Evolutionary conservation across 352 stramenopile species (phyloP).

Genomic region (Globisporangium heterothallicum): DNA sequence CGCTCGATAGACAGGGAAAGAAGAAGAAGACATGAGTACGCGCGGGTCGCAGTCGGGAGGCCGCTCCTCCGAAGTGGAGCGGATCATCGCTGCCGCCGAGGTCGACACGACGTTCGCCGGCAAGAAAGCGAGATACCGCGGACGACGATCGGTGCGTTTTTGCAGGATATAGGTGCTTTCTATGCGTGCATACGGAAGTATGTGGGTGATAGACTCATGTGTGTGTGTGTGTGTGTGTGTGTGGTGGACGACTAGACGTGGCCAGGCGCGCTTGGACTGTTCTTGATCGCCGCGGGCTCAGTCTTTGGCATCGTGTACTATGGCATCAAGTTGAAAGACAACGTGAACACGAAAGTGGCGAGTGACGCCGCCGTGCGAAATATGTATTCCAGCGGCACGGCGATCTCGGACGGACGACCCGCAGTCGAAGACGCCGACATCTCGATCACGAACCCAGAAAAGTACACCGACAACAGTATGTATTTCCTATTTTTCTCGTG

Average conservation of each 20-base stretch:
- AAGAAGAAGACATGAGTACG: conserved; percentile 17
- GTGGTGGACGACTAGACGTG: no score
- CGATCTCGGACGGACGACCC: conserved; percentile 58
- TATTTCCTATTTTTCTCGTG: conserved; percentile 3
- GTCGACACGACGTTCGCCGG: conserved; percentile 76
- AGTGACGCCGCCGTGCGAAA: conserved; percentile 45
- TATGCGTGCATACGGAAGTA: background rate
- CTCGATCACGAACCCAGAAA: conserved; percentile 58
- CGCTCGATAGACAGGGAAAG: background rate
- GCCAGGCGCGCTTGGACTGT: conserved; percentile 62
- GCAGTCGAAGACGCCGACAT: conserved; percentile 42
- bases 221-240: background rate
- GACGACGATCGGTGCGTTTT: conserved; percentile 50
- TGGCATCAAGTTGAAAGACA: conserved; percentile 53
- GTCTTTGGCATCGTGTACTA: conserved; percentile 72
- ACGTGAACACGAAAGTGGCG: conserved; percentile 45
- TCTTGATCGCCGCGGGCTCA: conserved; percentile 52
- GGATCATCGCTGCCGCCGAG: conserved; percentile 73
- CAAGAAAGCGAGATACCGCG: conserved; percentile 71
- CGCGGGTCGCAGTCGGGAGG: conserved; percentile 40
- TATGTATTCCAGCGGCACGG: conserved; percentile 47
- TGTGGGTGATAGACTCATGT: background rate
- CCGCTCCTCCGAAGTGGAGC: conserved; percentile 74
- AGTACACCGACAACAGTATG: conserved; percentile 55
- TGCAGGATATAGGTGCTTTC: background rate